Evolutionary conservation across 2,329 filamentous ascomycete species (phyloP).

Genomic region (Anisogramma anomala): DNA sequence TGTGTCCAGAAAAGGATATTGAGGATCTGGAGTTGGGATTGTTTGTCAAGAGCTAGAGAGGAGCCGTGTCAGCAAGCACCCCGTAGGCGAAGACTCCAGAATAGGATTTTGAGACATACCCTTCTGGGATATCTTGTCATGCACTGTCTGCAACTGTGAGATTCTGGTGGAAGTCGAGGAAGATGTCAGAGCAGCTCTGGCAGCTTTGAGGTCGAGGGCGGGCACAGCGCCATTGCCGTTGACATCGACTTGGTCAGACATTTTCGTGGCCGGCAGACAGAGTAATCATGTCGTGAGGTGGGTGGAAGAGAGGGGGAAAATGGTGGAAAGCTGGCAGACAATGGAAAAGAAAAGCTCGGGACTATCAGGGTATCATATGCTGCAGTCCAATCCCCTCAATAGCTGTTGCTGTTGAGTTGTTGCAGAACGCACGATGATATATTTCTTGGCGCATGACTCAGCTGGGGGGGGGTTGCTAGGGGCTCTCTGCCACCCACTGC

Average conservation of each 20-base stretch:
- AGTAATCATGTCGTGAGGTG: constrained; percentile 25
- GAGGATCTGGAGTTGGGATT: constrained; percentile 45
- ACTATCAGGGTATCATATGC: constrained; percentile 9
- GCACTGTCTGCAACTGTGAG: constrained; percentile 40
- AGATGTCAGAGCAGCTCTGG: constrained; percentile 42
- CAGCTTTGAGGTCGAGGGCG: constrained; percentile 38
- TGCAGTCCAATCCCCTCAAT: constrained; percentile 5
- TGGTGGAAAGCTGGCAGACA: not conserved
- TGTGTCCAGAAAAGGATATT: constrained; percentile 77
- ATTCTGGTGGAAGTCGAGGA: constrained; percentile 50
- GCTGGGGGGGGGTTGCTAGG: not conserved
- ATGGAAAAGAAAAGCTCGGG: not conserved
- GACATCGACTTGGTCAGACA: constrained; percentile 36
- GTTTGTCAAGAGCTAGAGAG: constrained; percentile 33
- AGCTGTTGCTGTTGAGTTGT: constrained; percentile 1
- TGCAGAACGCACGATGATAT: constrained; percentile 4
- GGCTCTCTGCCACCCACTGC: constrained; percentile 5
- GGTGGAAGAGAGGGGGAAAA: not conserved
- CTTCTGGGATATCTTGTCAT: constrained; percentile 44
- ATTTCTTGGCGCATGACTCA: constrained; percentile 14
- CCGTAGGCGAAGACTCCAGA: not conserved
- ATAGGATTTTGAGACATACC: constrained; percentile 28
- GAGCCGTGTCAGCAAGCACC: constrained; percentile 9
- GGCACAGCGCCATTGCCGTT: constrained; percentile 29
- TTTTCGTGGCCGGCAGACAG: constrained; percentile 27